Evolutionary conservation across 371 early-diverging fungal genomes (phyloP), one percentile per base, ranked within the genome.

Genomic region (Rozella allomycis): DNA sequence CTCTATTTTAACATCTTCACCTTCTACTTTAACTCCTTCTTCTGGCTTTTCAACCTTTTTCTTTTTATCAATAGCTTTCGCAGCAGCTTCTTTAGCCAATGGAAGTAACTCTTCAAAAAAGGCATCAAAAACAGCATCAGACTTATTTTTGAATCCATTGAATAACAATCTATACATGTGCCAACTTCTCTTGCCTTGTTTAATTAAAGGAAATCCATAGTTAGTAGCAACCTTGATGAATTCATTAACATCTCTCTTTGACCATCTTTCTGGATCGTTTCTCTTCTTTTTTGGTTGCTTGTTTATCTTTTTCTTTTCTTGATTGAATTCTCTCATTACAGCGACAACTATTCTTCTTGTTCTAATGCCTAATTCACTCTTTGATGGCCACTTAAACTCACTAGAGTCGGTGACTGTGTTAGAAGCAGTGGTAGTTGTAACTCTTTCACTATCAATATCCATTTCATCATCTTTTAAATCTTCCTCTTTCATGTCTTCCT

Each of bases 381-480:
- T 62, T 33, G 61, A 60, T 1, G 71, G 71, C 69, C 69, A 71
- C n/a, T n/a, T n/a, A n/a, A n/a, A n/a, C n/a, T n/a, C n/a, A n/a
- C n/a, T n/a, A n/a, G n/a, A n/a, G n/a, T n/a, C n/a, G n/a, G n/a
- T n/a, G n/a, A n/a, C n/a, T n/a, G n/a, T n/a, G n/a, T n/a, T n/a
- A n/a, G n/a, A n/a, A n/a, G n/a, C n/a, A n/a, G n/a, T n/a, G n/a
- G n/a, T n/a, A 0, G 47, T 12, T 13, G 25, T n/a, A 26, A 27
- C 38, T 20, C 26, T 10, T 1, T 5, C 21, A 32, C 38, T 28
- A 22, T 25, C 33, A 40, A 17, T 41, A 38, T 39, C 39, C 29
- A 46, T 46, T 12, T 33, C 44, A 26, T 52, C 31, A 16, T 34
- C 26, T 6, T 38, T 36, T 3, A 19, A 4, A 8, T 43, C 30